phyloP scores from a whole-genome alignment of 1,284 basidiomycete genomes.

The Lentinus polychrous region DNA sequence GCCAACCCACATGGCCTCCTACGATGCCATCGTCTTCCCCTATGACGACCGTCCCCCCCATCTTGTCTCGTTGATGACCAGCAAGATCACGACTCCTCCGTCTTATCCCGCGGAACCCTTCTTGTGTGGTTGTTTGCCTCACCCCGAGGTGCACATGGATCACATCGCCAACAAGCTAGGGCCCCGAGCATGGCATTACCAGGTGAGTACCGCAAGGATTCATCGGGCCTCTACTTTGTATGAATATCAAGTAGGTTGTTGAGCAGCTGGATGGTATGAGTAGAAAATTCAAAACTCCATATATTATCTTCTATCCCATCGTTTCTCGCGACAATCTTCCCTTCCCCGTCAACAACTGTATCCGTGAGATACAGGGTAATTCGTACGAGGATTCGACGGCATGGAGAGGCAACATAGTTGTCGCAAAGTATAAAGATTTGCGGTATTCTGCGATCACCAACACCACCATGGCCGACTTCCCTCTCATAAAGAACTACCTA shows the following conservation, averaged over 20 bases:
- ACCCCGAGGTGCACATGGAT: slow-evolving; percentile 79
- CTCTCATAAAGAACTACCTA: slow-evolving; percentile 71
- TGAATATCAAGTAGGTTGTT: slow-evolving; percentile 40
- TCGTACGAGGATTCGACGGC: slow-evolving; percentile 51
- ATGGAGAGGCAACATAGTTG: slow-evolving; percentile 73
- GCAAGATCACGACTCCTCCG: slow-evolving; percentile 42
- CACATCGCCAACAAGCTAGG: slow-evolving; percentile 69
- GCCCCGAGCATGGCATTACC: slow-evolving; percentile 62
- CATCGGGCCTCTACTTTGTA: slow-evolving; percentile 7
- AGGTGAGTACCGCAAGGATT: slow-evolving; percentile 36
- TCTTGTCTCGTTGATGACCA: slow-evolving; percentile 64
- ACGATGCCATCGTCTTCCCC: slow-evolving; percentile 44
- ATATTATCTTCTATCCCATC: slow-evolving; percentile 71
- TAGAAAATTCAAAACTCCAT: slow-evolving; percentile 66
- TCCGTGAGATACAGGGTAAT: slow-evolving; percentile 64
- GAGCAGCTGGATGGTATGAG: slow-evolving; percentile 74
- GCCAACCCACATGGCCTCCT: slow-evolving; percentile 46
- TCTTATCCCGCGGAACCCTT: slow-evolving; percentile 26
- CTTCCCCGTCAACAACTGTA: slow-evolving; percentile 69
- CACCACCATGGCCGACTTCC: slow-evolving; percentile 74
- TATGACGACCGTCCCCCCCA: slow-evolving; percentile 51
- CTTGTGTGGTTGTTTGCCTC: slow-evolving; percentile 51
- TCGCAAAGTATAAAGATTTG: slow-evolving; percentile 66
- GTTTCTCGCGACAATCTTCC: slow-evolving; percentile 70
- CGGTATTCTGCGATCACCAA: slow-evolving; percentile 64